phyloP scores from a whole-genome alignment of 2,329 filamentous ascomycete genomes.

The Cladosporium austrohemisphaericum region DNA sequence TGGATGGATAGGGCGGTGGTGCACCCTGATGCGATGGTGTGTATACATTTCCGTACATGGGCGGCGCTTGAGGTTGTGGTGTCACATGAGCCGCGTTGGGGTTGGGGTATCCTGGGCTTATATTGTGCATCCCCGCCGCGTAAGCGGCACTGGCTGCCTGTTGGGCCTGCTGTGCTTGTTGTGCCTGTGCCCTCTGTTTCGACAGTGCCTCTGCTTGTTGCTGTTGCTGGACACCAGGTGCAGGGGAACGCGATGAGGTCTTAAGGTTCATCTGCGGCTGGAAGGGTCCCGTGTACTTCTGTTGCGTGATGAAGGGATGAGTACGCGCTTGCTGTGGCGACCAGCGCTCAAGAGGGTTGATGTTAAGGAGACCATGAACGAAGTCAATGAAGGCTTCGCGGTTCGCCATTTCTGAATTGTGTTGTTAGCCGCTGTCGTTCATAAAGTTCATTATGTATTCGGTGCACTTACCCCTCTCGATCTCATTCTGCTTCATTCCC shows the following conservation, averaged over 20 bases:
- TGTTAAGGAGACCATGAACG: constrained; percentile 84
- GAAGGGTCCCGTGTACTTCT: constrained; percentile 94
- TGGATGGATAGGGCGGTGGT: constrained; percentile 75
- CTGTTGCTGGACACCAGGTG: constrained; percentile 91
- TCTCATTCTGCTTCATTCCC: constrained; percentile 97
- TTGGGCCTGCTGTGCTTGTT: constrained; percentile 37
- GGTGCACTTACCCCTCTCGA: constrained; percentile 75
- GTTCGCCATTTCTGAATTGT: constrained; percentile 85
- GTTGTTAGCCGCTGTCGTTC: constrained; percentile 3
- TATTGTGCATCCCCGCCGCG: constrained; percentile 27
- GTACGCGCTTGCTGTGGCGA: constrained; percentile 95
- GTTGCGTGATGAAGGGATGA: constrained; percentile 97
- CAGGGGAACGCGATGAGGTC: constrained; percentile 74
- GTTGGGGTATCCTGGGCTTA: constrained; percentile 42
- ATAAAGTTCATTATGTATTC: not conserved
- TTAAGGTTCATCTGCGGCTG: constrained; percentile 97
- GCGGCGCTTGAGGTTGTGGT: constrained; percentile 37
- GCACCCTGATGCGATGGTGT: constrained; percentile 61
- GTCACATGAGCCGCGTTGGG: constrained; percentile 24
- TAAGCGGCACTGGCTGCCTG: constrained; percentile 41
- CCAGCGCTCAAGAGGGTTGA: constrained; percentile 95
- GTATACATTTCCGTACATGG: constrained; percentile 75
- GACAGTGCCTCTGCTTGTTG: constrained; percentile 90
- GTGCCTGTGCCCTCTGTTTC: constrained; percentile 73
- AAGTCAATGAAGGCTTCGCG: constrained; percentile 97